Evolutionary conservation across 2,329 filamentous ascomycete species (phyloP).

Genomic region (Chaetomium olivaceum): DNA sequence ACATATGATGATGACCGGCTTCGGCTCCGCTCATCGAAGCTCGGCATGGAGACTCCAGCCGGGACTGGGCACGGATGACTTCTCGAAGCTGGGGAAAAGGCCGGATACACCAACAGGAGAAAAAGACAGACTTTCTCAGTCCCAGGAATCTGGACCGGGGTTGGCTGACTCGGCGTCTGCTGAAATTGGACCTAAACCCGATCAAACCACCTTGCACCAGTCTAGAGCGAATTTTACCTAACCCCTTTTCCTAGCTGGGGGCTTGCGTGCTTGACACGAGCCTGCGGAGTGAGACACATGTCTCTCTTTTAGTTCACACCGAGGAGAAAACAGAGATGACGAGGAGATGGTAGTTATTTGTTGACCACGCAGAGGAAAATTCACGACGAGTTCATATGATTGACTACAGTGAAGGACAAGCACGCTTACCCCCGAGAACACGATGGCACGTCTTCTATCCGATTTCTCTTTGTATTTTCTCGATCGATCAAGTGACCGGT

Average conservation of each 20-base stretch:
- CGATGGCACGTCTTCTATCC: not conserved
- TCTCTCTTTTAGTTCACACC: not conserved
- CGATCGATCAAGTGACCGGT: slow-evolving; percentile 18
- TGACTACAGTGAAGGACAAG: not conserved
- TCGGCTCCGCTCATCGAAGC: not conserved
- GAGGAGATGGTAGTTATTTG: not conserved
- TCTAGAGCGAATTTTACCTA: slow-evolving; percentile 6
- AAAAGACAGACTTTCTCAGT: not conserved
- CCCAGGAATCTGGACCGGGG: not conserved
- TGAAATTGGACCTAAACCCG: slow-evolving; percentile 6
- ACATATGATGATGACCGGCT: not conserved
- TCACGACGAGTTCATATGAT: not conserved
- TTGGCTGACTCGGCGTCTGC: not conserved
- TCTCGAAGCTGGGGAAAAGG: not conserved
- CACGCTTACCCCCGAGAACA: not conserved
- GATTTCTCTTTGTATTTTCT: not conserved
- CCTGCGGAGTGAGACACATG: not conserved
- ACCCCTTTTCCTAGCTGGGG: slow-evolving; percentile 1
- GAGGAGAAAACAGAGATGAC: not conserved
- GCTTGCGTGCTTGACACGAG: slow-evolving; percentile 6
- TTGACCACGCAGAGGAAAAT: not conserved
- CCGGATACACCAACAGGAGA: not conserved
- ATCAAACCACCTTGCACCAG: slow-evolving; percentile 5
- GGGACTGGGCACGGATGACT: not conserved
- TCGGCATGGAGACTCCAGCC: not conserved